Evolutionary conservation across 768 basidiomycete genomes (phyloP).

Genomic region (Dendrothele bispora): DNA sequence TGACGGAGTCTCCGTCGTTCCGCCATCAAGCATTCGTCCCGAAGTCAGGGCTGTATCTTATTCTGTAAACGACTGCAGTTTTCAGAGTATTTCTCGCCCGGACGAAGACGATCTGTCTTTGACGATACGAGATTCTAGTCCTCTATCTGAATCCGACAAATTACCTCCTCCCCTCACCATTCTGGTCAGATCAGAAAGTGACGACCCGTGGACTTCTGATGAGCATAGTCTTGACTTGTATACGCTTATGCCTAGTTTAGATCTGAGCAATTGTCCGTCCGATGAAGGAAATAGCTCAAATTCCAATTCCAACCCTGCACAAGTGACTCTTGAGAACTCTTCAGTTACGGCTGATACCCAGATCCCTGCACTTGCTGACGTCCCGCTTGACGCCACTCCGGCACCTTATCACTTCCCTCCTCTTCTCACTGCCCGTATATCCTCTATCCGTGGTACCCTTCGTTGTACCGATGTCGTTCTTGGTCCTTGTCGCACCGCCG

Average conservation of each 20-base stretch:
- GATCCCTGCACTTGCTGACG: background rate
- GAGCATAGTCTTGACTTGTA: slow-evolving; percentile 53
- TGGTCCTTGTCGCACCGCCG: slow-evolving; percentile 56
- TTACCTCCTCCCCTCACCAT: slow-evolving; percentile 37
- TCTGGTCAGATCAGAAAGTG: slow-evolving; percentile 56
- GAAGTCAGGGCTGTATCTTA: no score
- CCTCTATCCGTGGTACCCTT: slow-evolving; percentile 49
- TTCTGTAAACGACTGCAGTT: no score
- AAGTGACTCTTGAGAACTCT: no score
- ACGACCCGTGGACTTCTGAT: slow-evolving; percentile 59
- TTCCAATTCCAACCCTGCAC: background rate
- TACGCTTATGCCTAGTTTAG: slow-evolving; percentile 42
- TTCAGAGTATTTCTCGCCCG: no score
- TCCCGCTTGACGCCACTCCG: slow-evolving; percentile 1
- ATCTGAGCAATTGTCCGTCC: no score
- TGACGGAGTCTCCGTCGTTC: slow-evolving; percentile 51
- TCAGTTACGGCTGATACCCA: slow-evolving; percentile 8
- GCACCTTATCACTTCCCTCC: slow-evolving; percentile 53
- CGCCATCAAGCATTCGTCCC: slow-evolving; percentile 10
- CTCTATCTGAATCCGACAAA: background rate
- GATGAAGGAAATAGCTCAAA: no score
- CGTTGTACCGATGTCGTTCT: slow-evolving; percentile 55
- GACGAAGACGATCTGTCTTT: no score
- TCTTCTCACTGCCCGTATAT: slow-evolving; percentile 28
- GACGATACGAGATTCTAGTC: no score